phyloP scores from a whole-genome alignment of 495 filamentous ascomycete genomes.

The Tetracladium marchalianum region DNA sequence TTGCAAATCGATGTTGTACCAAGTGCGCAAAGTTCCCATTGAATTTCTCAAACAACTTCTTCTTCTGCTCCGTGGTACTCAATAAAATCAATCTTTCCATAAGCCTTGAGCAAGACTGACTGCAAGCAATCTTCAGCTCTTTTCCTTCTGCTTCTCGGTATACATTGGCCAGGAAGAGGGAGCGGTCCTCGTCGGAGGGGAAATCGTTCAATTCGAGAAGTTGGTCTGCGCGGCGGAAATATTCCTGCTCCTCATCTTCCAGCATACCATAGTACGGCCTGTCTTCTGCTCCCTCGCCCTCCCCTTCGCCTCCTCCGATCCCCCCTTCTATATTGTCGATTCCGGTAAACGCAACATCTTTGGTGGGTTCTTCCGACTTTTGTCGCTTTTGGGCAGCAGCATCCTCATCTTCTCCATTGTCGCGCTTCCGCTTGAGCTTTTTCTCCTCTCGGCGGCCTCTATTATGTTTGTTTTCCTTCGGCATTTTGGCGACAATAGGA shows the following conservation, averaged over 20 bases:
- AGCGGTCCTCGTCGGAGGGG: constrained; percentile 61
- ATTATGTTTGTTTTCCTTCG: constrained; percentile 49
- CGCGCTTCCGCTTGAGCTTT: constrained; percentile 33
- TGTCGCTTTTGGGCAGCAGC: constrained; percentile 16
- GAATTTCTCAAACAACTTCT: constrained; percentile 74
- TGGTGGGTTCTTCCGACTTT: constrained; percentile 16
- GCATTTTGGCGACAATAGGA: constrained; percentile 29
- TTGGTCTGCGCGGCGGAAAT: constrained; percentile 82
- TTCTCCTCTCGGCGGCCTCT: constrained; percentile 57
- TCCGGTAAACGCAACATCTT: constrained; percentile 10
- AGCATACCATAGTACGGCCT: constrained; percentile 80
- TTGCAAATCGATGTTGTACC: constrained; percentile 89
- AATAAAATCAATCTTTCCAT: constrained; percentile 85
- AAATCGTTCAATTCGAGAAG: constrained; percentile 85
- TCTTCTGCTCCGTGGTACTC: constrained; percentile 71
- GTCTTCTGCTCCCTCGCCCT: constrained; percentile 25
- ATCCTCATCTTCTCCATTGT: constrained; percentile 25
- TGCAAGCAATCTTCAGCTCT: constrained; percentile 90
- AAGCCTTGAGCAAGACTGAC: constrained; percentile 86
- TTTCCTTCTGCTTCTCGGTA: constrained; percentile 81
- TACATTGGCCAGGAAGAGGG: constrained; percentile 74
- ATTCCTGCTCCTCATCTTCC: constrained; percentile 82
- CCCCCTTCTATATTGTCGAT: constrained; percentile 15
- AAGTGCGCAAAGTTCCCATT: constrained; percentile 80
- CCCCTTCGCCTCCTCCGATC: constrained; percentile 9